Base-by-base conservation (phyloP, 257 asterid species). In the Lantana camara region DNA sequence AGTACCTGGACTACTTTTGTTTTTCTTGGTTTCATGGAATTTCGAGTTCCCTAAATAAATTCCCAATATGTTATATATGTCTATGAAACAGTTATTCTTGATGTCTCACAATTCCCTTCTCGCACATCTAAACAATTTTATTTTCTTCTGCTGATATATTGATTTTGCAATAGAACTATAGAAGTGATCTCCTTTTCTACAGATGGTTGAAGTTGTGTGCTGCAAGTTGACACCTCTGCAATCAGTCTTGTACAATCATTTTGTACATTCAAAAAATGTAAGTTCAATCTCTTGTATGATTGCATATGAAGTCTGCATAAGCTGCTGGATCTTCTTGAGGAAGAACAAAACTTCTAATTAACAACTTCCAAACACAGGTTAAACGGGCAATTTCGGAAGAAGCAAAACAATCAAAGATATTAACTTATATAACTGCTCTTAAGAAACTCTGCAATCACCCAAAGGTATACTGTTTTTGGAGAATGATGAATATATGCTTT, bases 381-480 rank as follows among this genome's bases (percentile, higher is more conserved):
- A 90, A 90, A 81, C 83, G 85, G 59, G 97, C 97, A 46, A 87
- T 93, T 79, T 77, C 85, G 17, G 99, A 93, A 73, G 96, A 93
- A 67, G 70, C 88, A 56, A 90, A 85, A 69, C 79, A 70, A 53
- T 76, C 95, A 57, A 90, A 93, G 73, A 90, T 93, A 69, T 83
- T 93, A 74, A 96, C 99, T 40, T 90, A 90, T 59, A 93, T 93
- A 73, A 93, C 97, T 60, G 97, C 89, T 71, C 83, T 93, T 52
- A 93, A 93, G 94, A 93, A 93, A 85, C 96, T 93, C 68, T 87
- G 99, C 86, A 93, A 93, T 79, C 99, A 90, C 70, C 99, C 99
- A 58, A 93, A 93, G 99, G 99, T 93, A 82, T 52, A 48, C 53
- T 42, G 41, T 23, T 67, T 17, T 32, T 19, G 20, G 50, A 64